Evolutionary conservation across 2,329 filamentous ascomycete genomes (phyloP), one percentile per base, ranked within the genome.

Genomic region (Ophiocordyceps unilateralis): DNA sequence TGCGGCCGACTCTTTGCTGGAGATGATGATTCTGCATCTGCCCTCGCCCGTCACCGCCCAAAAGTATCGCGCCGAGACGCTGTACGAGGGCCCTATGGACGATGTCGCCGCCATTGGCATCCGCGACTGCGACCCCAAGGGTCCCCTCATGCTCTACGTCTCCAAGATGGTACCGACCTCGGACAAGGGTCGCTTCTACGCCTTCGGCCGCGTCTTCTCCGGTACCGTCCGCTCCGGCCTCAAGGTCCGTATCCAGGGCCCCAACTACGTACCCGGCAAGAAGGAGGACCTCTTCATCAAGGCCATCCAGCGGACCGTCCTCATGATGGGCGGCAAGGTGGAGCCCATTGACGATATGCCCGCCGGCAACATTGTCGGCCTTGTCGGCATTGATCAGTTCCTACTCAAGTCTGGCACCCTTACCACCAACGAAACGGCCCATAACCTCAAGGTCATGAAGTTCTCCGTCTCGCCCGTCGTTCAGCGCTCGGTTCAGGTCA

Each of bases 381-480:
- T 98, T 60, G 91, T 98, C 63, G 91, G 91, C 81, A 86, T 98
- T 58, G 91, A 98, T 67, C 91, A 98, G 80, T 98, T 96, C 85
- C 76, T 98, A 76, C 87, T 98, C 76, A 98, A 98, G 83, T 96
- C 91, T 66, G 91, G 91, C 83, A 98, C 91, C 61, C 83, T 98
- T 59, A 94, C 88, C 70, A 96, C 89, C 65, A 81, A 76, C 64
- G 91, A 98, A 56, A 93, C 86, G 53, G 89, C 91, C 65, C 91
- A 98, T 83, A 98, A 98, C 82, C 74, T 98, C 61, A 96, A 96
- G 83, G 91, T 98, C 72, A 98, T 98, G 91, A 96, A 95, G 78
- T 98, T 98, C 83, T 98, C 91, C 62, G 91, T 98, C 66, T 96
- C 91, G 48, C 91, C 91, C 59, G 91, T 98, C 71, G 91, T 98